Base-by-base conservation (phyloP, 306 rosid species). In the Chamaecrista fasciculata region DNA sequence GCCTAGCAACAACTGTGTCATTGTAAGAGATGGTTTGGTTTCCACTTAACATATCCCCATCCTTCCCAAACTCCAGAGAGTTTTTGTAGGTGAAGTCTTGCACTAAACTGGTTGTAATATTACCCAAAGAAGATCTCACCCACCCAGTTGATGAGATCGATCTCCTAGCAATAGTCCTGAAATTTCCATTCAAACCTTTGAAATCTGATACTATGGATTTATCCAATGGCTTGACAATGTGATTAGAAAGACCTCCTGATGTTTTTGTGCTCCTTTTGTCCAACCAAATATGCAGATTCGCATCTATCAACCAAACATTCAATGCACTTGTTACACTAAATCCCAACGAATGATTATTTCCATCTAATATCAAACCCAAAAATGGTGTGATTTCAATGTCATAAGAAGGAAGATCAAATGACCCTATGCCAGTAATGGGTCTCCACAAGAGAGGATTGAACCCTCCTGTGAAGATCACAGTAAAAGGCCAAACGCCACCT, bases 241-340 rank as follows among this genome's bases (percentile, higher is more conserved):
- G 88, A 60, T 58, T 69, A 50, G 76, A 16, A 47, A 94, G 79
- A 76, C 53, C 16, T 36, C 90, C 97, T 74, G 82, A 76, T 6
- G 87, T 85, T 71, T 56, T 81, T 8, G 18, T 29, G 63, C 89
- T 71, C 39, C 82, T 69, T 6, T 50, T 64, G 60, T 94, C 97
- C 84, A 94, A 71, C 99, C 99, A 94, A 72, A 91, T 59, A 76
- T 94, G 97, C 39, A 92, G 80, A 79, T 90, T 87, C 29, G 98
- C 98, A 69, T 92, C 89, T 0, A 92, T 40, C 62, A 39, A 90
- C 98, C 98, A 90, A 23, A 86, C 91, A 82, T 92, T 92, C 67
- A 92, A 73, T 28, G 91, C 98, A 69, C 86, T 86, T 6, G 96
- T 87, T 29, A 92, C 98, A 23, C 76, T 75, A 21, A 92, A 92